Evolutionary conservation across 208 protist genomes (phyloP).

Genomic region (Trypanosoma boissoni): DNA sequence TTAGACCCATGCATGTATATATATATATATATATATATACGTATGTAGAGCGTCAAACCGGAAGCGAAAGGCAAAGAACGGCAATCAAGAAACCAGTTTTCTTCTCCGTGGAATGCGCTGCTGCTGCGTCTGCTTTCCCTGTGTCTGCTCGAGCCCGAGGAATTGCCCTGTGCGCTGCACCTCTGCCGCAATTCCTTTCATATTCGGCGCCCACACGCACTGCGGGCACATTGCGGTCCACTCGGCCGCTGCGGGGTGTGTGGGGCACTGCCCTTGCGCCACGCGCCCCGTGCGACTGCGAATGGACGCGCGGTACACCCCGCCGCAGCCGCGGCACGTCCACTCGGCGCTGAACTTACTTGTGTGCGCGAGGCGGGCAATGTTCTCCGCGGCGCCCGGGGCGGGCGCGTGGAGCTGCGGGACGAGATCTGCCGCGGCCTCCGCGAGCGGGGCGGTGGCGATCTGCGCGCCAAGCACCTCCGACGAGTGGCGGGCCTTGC

Average conservation of each 20-base stretch:
- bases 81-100: conserved; percentile 38
- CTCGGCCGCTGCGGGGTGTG: conserved; percentile 46
- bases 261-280: conserved; percentile 53
- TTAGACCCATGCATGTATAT: no score
- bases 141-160: conserved; percentile 43
- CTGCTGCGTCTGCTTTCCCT: conserved; percentile 4
- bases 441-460: conserved; percentile 24
- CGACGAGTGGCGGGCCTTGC: conserved; percentile 64
- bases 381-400: conserved; percentile 51
- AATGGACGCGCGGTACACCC: conserved; percentile 59
- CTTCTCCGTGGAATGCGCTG: conserved; percentile 47
- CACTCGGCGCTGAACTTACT: conserved; percentile 80
- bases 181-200: conserved; percentile 36
- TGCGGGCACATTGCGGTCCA: conserved; percentile 63
- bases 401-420: conserved; percentile 34
- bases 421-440: conserved; percentile 41
- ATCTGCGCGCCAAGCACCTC: conserved; percentile 71
- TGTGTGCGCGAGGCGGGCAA: conserved; percentile 43
- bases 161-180: conserved; percentile 46
- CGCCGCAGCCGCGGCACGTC: conserved; percentile 60
- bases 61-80: no score
- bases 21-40: no score
- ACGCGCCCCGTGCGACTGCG: conserved; percentile 70
- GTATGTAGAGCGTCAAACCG: no score
- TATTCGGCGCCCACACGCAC: conserved; percentile 66